Base-by-base conservation (phyloP, 805 yeast genomes). In the Candida pseudoglaebosa region DNA sequence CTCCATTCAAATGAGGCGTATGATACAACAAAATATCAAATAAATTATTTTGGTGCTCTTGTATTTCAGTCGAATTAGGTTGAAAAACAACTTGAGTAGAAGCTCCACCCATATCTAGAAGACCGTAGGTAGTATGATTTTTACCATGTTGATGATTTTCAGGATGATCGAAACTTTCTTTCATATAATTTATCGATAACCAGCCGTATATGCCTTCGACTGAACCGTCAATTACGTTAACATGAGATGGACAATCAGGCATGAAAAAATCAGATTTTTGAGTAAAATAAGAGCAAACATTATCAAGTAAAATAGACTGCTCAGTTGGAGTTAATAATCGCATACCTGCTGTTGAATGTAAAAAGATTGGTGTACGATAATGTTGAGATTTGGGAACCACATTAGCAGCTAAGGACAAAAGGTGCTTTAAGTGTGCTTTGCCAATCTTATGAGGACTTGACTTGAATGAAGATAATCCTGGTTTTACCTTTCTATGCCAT, bases 271-370 rank as follows among this genome's bases (percentile, higher is more conserved):
- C 66, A 1, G 78, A 71, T 26, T 76, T 62, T 9, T 47, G 38
- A 34, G 59, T 59, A 29, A 82, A 55, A 45, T 78, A 80, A 6
- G 51, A 40, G 49, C 89, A 82, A 2, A 77, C 64, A 28, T 61
- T 59, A 12, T 59, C 63, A 40, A 80, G 50, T 14, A 80, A 67
- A 13, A 57, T 56, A 31, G 60, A 61, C 46, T 74, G 80, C 24
- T 75, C 74, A 9, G 66, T 61, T 1, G 81, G 83, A 15, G 69
- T 70, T 30, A 82, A 57, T 10, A 77, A 54, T 32, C 87, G 57
- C 78, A 81, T 72, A 0, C 86, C 86, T 0, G 84, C 88, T 0
- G 88, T 82, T 1, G 85, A 79, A 54, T 82, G 86, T 5, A 82
- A 53, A 46, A 79, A 81, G 1, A 82, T 66, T 0, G 90, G 90